Evolutionary conservation across 2,329 filamentous ascomycete genomes (phyloP), one percentile per base, ranked within the genome.

Genomic region (Lasiodiplodia sp.): DNA sequence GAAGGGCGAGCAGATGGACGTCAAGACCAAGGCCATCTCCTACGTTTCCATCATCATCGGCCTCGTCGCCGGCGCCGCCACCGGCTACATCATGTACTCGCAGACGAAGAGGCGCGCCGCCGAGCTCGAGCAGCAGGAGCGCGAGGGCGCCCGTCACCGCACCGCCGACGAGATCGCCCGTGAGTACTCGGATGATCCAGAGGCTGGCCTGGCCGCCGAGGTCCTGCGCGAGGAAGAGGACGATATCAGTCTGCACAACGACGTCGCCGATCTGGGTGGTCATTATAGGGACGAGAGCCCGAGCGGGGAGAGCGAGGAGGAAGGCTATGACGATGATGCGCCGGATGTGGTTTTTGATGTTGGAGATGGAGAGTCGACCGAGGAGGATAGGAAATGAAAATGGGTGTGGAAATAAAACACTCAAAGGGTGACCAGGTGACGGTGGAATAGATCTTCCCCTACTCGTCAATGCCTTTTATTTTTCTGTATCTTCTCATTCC

Each of bases 1-100:
- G 74, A 87, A 88, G 68, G 92, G 91, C 71, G 93, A 92, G 76
- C 87, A 91, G 73, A 97, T 98, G 95, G 89, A 92, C 70, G 81
- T 86, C 3, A 86, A 86, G 71, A 92, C 92, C 71, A 96, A 94
- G 78, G 86, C 89, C 34, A 84, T 98, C 74, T 97, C 96, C 80
- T 97, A 97, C 78, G 79, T 90, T 28, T 91, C 89, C 81, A 97
- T 98, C 79, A 76, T 88, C 16, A 79, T 94, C 69, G 92, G 93
- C 34, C 87, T 88, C 62, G 75, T 88, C 25, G 82, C 97, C 14
- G 96, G 96, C 56, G 82, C 91, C 25, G 86, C 83, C 31, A 94
- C 96, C 2, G 95, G 93, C 18, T 91, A 89, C 80, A 85, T 96
- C 80, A 96, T 99, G 77, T 99, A 97, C 82, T 86, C 86, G 74